Evolutionary conservation across 345 rosid species (phyloP).

Genomic region (Citrus inodora): DNA sequence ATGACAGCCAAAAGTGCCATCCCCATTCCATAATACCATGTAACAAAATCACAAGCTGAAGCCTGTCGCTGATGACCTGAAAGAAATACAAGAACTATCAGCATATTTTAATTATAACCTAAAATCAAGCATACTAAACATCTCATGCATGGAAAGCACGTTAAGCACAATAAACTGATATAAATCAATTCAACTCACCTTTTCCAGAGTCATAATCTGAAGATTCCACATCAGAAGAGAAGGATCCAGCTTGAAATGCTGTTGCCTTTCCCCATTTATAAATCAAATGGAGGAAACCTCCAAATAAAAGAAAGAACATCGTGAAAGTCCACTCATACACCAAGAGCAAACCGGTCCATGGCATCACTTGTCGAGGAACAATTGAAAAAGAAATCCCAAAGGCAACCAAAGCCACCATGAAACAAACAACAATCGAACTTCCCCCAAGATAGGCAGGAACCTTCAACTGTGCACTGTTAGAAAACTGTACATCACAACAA

Average conservation of each 20-base stretch:
- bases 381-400: slow-evolving; percentile 56
- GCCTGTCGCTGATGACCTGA: slow-evolving; percentile 70
- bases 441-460: slow-evolving; percentile 69
- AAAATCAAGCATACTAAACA: background rate
- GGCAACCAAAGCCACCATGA: slow-evolving; percentile 46
- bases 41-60: slow-evolving; percentile 45
- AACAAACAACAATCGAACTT: slow-evolving; percentile 53
- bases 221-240: slow-evolving; percentile 38
- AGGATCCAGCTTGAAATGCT: slow-evolving; percentile 45
- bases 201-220: slow-evolving; percentile 64
- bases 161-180: background rate
- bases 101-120: background rate
- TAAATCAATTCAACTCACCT: slow-evolving; percentile 37
- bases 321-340: slow-evolving; percentile 87
- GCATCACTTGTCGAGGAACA: slow-evolving; percentile 84
- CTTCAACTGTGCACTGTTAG: slow-evolving; percentile 44
- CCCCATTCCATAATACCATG: slow-evolving; percentile 70
- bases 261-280: slow-evolving; percentile 58
- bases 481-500: slow-evolving; percentile 38
- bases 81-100: slow-evolving; percentile 5
- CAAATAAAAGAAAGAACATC: slow-evolving; percentile 57
- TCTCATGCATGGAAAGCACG: background rate
- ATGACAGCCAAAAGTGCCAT: slow-evolving; percentile 65
- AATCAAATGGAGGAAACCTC: slow-evolving; percentile 60
- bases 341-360: slow-evolving; percentile 87